Base-by-base conservation (phyloP, 2,329 filamentous ascomycete genomes). In the Paraconiothyrium sp. region DNA sequence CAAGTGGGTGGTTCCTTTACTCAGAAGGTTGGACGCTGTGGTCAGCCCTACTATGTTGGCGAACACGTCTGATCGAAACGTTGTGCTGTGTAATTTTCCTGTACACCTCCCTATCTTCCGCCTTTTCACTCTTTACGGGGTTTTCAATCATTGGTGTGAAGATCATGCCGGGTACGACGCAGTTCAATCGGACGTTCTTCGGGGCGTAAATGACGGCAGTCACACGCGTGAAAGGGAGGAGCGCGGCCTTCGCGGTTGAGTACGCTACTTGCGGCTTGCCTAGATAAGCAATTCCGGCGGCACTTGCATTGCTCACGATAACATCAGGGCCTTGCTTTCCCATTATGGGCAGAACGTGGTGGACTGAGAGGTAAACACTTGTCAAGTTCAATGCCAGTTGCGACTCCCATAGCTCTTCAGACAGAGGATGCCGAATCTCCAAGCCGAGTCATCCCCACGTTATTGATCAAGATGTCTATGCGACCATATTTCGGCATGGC, bases 381-480 rank as follows among this genome's bases (percentile, higher is more conserved):
- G 86, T 87, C 27, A 88, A 75, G 63, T 88, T 88, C 41, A 88
- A 72, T 9, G 84, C 80, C 55, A 85, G 79, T 62, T 88, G 85
- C 0, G 74, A 60, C 64, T 87, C 82, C 85, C 85, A 88, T 0
- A 78, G 68, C 1, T 80, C 78, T 57, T 88, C 85, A 0, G 60
- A 50, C 78, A 87, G 83, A 35, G 67, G 67, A 69, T 16, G 81
- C 85, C 0, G 85, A 83, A 37, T 80, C 79, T 0, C 86, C 85
- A 0, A 81, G 81, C 57, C 85, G 82, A 0, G 81, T 84, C 32
- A 79, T 77, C 4, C 85, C 86, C 11, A 88, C 85, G 57, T 86
- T 87, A 64, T 85, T 85, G 16, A 88, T 62, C 0, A 88, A 73
- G 34, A 88, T 83, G 66, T 88, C 85, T 54, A 88, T 84, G 2